These are phyloP conservation scores for Solanum acaule DNA, from an alignment of 257 asterid species.

Conservation along the genomic window DNA sequence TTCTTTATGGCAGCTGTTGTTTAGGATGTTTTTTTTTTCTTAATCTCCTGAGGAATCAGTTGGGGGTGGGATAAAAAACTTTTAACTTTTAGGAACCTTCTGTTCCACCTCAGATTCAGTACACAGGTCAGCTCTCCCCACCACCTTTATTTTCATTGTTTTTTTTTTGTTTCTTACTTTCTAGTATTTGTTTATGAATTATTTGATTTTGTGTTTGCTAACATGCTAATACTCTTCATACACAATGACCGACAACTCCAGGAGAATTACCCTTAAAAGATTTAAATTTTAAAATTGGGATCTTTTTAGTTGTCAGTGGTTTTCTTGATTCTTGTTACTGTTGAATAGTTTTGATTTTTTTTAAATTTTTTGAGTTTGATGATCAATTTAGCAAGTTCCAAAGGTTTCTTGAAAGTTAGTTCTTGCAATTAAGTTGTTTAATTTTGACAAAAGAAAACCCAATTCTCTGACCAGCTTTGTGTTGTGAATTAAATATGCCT, in stretches of 20 bases:
- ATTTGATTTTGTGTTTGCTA: not conserved
- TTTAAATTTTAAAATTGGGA: not conserved
- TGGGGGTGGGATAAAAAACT: not conserved
- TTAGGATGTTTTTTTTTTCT: not conserved
- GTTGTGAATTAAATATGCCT: not conserved
- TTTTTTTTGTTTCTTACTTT: not conserved
- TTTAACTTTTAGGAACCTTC: not conserved
- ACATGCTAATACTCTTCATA: not conserved
- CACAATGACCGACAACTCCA: not conserved
- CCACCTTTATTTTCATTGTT: not conserved
- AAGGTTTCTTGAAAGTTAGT: not conserved
- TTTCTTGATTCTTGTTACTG: not conserved
- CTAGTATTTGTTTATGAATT: not conserved
- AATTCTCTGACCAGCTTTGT: not conserved
- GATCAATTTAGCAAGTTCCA: not conserved
- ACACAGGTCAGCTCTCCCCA: slow-evolving; percentile 2
- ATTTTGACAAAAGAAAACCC: not conserved
- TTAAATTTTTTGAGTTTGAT: not conserved
- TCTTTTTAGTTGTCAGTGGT: not conserved
- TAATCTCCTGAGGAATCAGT: not conserved
- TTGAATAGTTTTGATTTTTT: not conserved
- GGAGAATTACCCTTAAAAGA: not conserved
- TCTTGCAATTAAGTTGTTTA: not conserved
- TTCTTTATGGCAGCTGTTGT: not conserved
- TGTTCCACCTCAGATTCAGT: not conserved